These are phyloP conservation scores for Halenospora varia DNA, from an alignment of 495 filamentous ascomycete genomes.

Conservation along the genomic window DNA sequence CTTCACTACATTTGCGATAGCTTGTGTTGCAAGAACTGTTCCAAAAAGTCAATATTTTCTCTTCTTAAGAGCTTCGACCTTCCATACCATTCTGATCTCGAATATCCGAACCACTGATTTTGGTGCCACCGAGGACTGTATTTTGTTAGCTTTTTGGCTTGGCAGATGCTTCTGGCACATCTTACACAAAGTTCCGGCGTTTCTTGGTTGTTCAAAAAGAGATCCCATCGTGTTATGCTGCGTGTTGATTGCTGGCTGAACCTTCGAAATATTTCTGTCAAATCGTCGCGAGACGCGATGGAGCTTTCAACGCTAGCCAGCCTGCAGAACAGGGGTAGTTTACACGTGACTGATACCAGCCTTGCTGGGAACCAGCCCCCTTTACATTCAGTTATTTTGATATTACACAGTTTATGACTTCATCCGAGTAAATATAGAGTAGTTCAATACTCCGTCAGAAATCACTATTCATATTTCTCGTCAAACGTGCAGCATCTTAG, in stretches of 20 bases:
- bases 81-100: conserved; percentile 86
- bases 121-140: conserved; percentile 83
- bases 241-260: conserved; percentile 9
- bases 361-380: background rate
- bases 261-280: conserved; percentile 6
- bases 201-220: conserved; percentile 84
- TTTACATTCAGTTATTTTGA: too few species aligned
- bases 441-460: too few species aligned
- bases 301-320: background rate
- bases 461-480: too few species aligned
- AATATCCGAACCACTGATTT: conserved; percentile 93
- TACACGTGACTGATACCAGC: background rate
- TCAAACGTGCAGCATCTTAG: too few species aligned
- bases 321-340: background rate
- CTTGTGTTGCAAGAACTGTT: conserved; percentile 87
- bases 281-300: background rate
- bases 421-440: too few species aligned
- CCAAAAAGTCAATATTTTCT: conserved; percentile 25
- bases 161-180: conserved; percentile 3
- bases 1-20: conserved; percentile 98
- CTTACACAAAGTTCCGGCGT: conserved; percentile 80
- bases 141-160: conserved; percentile 11
- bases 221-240: conserved; percentile 60
- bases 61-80: background rate
- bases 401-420: too few species aligned